A percentile compares a stretch with the other conserved stretches of the same genome.
Conservation (phyloP, 768 basidiomycete species). For the Boletus sp. region DNA sequence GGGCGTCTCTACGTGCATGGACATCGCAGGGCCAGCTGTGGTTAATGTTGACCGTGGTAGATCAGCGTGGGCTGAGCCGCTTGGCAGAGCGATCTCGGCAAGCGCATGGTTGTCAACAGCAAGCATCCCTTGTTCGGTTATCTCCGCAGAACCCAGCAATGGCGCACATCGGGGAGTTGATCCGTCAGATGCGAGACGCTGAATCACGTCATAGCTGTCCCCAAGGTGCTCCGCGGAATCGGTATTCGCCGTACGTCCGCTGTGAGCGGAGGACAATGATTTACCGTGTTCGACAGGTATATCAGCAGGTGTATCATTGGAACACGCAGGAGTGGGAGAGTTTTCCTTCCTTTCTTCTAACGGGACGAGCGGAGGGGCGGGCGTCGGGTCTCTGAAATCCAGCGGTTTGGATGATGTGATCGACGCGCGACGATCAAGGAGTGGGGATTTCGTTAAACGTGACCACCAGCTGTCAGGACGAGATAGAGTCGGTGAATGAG, state of each 20-base stretch:
- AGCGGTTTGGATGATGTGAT: constrained; percentile 34
- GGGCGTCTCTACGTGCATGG: constrained; percentile 3
- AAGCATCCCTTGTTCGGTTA: constrained; percentile 18
- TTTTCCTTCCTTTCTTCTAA: constrained; percentile 47
- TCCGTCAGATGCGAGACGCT: constrained; percentile 39
- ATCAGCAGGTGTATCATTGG: constrained; percentile 11
- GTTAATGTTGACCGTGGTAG: constrained; percentile 14
- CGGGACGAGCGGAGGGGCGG: constrained; percentile 60
- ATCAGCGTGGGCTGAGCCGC: constrained; percentile 11
- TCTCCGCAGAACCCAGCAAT: constrained; percentile 25
- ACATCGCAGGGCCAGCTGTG: neutral
- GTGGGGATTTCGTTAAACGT: constrained; percentile 62
- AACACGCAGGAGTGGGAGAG: constrained; percentile 10
- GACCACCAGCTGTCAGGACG: constrained; percentile 78
- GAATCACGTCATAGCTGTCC: constrained; percentile 66
- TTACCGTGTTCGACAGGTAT: constrained; percentile 27
- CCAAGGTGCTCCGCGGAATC: constrained; percentile 65
- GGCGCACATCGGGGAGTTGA: constrained; percentile 23
- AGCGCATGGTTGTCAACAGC: constrained; percentile 2
- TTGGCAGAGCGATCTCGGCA: constrained; percentile 12
- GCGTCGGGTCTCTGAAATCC: constrained; percentile 79
- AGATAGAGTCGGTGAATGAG: constrained; percentile 47
- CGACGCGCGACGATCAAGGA: constrained; percentile 56
- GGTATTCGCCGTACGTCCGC: constrained; percentile 60
- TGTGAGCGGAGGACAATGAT: constrained; percentile 49